phyloP scores from a whole-genome alignment of 1,284 basidiomycete genomes.

The Phylloboletellus chloephorus region DNA sequence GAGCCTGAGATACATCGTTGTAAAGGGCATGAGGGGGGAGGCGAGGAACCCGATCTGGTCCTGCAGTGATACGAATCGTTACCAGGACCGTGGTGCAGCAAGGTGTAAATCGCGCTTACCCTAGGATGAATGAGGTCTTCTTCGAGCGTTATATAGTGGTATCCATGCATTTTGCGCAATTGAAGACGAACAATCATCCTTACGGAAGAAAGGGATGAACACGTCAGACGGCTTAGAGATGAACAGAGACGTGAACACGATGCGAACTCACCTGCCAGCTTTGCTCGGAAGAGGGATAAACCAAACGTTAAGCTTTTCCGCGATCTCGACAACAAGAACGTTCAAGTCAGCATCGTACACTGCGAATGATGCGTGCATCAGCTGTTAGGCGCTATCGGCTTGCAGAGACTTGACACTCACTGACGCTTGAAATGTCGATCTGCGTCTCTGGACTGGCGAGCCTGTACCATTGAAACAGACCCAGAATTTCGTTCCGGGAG shows the following conservation, averaged over 20 bases:
- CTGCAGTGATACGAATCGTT: conserved; percentile 27
- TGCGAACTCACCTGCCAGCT: conserved; percentile 13
- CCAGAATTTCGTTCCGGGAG: conserved; percentile 25
- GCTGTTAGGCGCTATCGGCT: not conserved
- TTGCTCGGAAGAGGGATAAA: conserved; percentile 23
- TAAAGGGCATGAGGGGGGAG: conserved; percentile 45
- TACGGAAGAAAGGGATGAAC: not conserved
- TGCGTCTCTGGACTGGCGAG: conserved; percentile 21
- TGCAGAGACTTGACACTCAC: conserved; percentile 18
- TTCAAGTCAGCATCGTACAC: conserved; percentile 24
- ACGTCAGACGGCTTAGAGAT: not conserved
- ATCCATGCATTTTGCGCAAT: conserved; percentile 15
- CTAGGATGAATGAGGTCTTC: conserved; percentile 24
- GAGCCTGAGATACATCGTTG: conserved; percentile 35
- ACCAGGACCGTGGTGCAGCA: not conserved
- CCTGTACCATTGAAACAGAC: conserved; percentile 30
- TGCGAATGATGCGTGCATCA: conserved; percentile 10
- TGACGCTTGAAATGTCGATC: conserved; percentile 6
- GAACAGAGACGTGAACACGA: not conserved
- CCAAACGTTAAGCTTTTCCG: conserved; percentile 23
- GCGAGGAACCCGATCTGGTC: conserved; percentile 46
- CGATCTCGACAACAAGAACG: conserved; percentile 25
- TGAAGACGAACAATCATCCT: conserved; percentile 24
- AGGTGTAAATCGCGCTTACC: conserved; percentile 10
- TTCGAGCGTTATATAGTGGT: conserved; percentile 14